These are phyloP conservation scores for Grigorovia yakushimaensis DNA, from an alignment of 805 yeast species.

Conservation along the genomic window DNA sequence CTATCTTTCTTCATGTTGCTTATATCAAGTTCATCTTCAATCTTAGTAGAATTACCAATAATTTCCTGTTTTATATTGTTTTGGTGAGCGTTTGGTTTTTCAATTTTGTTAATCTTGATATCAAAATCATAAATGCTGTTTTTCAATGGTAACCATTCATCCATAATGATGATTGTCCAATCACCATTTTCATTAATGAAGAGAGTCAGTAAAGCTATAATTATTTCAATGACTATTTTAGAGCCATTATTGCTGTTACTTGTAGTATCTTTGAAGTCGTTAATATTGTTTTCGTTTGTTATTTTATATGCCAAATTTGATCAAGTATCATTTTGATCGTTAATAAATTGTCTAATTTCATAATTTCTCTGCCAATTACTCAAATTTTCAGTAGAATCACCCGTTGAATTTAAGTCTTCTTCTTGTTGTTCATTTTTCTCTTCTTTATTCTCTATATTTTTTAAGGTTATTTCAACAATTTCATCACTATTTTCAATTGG, in stretches of 20 bases:
- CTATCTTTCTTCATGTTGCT: too few species aligned
- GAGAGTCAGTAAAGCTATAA: conserved; percentile 22
- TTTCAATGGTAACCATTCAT: conserved; percentile 19
- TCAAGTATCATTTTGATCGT: conserved; percentile 4
- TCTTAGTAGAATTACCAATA: too few species aligned
- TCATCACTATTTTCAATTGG: conserved; percentile 22
- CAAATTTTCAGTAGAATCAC: background rate
- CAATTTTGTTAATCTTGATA: background rate
- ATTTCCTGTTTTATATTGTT: background rate
- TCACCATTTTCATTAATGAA: conserved; percentile 27
- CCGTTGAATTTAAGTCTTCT: background rate
- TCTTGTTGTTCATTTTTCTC: background rate
- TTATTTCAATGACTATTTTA: conserved; percentile 20
- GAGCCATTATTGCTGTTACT: conserved; percentile 16
- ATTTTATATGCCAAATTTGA: conserved; percentile 11
- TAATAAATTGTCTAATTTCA: conserved; percentile 11
- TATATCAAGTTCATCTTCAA: too few species aligned
- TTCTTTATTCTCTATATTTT: background rate
- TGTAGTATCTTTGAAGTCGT: conserved; percentile 20
- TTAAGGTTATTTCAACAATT: conserved; percentile 12
- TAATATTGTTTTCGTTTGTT: conserved; percentile 13
- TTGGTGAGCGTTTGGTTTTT: background rate
- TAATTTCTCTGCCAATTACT: conserved; percentile 22
- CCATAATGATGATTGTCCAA: conserved; percentile 23
- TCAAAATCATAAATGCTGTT: background rate